Conservation (phyloP, 2,329 filamentous ascomycete species). For the Beauveria caledonica region DNA sequence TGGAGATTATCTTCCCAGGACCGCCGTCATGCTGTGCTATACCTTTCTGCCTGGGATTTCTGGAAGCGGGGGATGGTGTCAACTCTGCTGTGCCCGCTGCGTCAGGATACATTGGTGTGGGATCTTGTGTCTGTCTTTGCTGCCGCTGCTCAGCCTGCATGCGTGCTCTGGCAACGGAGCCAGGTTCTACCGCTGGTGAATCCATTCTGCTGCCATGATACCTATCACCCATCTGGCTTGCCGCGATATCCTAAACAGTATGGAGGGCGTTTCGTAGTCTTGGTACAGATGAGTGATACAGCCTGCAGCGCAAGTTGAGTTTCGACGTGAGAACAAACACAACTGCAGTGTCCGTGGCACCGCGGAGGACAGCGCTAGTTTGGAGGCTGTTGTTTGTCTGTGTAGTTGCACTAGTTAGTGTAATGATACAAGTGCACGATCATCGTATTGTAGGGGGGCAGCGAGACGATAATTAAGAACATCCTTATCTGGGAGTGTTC, state of each 20-base stretch:
- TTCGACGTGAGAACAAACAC: neutral
- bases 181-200: neutral
- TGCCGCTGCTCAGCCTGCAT: neutral
- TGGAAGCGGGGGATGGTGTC: conserved; percentile 7
- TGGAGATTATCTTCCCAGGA: conserved; percentile 39
- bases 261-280: neutral
- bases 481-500: neutral
- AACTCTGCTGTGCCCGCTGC: neutral
- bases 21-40: conserved; percentile 4
- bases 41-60: conserved; percentile 11
- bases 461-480: neutral
- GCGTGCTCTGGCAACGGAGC: conserved; percentile 9
- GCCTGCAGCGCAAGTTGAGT: neutral
- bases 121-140: conserved; percentile 13
- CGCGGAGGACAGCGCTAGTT: neutral
- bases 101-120: conserved; percentile 6
- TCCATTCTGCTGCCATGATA: conserved; percentile 9
- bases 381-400: neutral
- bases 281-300: neutral
- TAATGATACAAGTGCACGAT: neutral
- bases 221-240: conserved; percentile 6
- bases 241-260: neutral
- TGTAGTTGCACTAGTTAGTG: neutral
- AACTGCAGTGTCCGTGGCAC: neutral
- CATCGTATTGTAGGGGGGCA: neutral